These are phyloP conservation scores for Rhizoctonia solani DNA, from an alignment of 1,284 basidiomycete genomes.

Conservation along the genomic window DNA sequence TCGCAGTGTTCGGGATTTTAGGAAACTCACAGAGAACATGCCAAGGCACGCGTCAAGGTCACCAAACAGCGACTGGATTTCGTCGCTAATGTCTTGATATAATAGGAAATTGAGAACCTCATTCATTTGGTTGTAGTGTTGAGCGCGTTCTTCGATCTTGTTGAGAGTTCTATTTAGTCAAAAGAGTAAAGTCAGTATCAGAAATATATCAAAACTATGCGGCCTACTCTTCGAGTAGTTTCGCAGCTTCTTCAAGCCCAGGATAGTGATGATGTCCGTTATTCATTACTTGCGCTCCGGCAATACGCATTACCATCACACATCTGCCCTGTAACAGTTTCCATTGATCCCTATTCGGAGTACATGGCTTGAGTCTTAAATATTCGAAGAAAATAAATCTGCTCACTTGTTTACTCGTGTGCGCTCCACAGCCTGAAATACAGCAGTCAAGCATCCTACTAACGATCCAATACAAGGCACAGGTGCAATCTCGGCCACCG, in stretches of 20 bases:
- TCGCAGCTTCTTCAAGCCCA: not conserved
- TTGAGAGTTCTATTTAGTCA: not conserved
- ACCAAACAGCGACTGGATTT: constrained; percentile 2
- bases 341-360: constrained; percentile 28
- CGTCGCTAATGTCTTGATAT: constrained; percentile 5
- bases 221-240: not conserved
- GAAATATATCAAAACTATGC: not conserved
- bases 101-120: not conserved
- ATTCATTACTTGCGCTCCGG: constrained; percentile 4
- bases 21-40: constrained; percentile 8
- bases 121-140: constrained; percentile 6
- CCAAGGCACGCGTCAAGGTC: constrained; percentile 1
- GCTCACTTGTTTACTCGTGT: too few relatives aligned
- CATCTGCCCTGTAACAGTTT: constrained; percentile 15
- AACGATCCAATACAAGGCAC: constrained; percentile 14
- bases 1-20: not conserved
- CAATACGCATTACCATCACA: constrained; percentile 17
- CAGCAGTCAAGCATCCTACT: too few relatives aligned
- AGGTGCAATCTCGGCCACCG: constrained; percentile 1
- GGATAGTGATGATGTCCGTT: not conserved
- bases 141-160: not conserved
- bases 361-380: not conserved
- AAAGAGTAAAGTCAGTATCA: not conserved
- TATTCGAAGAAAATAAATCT: too few relatives aligned
- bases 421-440: too few relatives aligned